Evolutionary conservation across 805 yeast genomes (phyloP).

Genomic region (Candida piceae): DNA sequence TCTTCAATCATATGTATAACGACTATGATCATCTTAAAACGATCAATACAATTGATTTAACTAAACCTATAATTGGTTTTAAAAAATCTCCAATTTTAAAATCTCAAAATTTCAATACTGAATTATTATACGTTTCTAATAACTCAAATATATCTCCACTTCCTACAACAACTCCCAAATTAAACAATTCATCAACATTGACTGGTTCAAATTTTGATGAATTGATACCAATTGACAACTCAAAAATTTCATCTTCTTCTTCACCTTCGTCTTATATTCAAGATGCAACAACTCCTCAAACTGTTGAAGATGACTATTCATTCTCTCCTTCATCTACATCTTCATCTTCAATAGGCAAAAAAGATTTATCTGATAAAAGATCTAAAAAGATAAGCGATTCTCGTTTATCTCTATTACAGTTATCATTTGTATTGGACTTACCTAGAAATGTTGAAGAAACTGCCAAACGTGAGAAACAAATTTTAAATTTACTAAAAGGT

Average conservation of each 20-base stretch:
- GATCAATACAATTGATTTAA: constrained; percentile 19
- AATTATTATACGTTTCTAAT: constrained; percentile 1
- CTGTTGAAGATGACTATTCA: too few relatives aligned
- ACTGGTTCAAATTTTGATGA: neutral
- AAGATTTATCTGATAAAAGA: constrained; percentile 5
- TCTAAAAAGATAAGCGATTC: constrained; percentile 38
- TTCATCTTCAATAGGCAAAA: neutral
- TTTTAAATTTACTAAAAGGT: constrained; percentile 47
- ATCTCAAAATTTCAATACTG: constrained; percentile 11
- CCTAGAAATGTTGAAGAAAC: constrained; percentile 50
- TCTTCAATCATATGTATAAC: constrained; percentile 2
- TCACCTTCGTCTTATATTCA: too few relatives aligned
- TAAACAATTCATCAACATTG: too few relatives aligned
- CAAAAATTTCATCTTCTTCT: neutral
- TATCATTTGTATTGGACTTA: constrained; percentile 47
- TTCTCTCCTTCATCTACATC: neutral
- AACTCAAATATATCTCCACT: neutral
- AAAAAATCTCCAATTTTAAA: constrained; percentile 16
- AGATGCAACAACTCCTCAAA: too few relatives aligned
- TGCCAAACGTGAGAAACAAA: constrained; percentile 46
- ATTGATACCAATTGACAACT: too few relatives aligned
- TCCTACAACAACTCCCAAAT: neutral
- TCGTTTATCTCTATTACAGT: constrained; percentile 50
- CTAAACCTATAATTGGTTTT: constrained; percentile 17
- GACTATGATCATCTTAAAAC: constrained; percentile 15